Percentiles rank a stretch among this genome's conserved stretches.
phyloP scores from a whole-genome alignment of 768 basidiomycete genomes.

The Cystobasidium tubakii region DNA sequence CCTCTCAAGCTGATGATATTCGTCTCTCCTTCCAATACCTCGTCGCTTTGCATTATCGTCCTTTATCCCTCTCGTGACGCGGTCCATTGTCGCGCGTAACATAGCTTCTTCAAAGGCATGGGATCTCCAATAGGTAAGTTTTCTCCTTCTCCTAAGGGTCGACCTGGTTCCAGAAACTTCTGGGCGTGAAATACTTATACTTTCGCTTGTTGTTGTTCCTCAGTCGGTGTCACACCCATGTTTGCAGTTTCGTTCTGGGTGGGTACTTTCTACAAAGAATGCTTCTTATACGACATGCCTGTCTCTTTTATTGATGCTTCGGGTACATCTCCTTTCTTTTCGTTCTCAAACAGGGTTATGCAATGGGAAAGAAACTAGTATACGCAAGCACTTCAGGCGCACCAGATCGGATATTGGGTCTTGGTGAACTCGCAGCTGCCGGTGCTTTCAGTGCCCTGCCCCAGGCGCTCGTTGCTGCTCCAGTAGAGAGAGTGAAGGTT shows the following conservation, averaged over 20 bases:
- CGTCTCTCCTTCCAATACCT: no score
- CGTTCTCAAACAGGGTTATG: conserved; percentile 92
- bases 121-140: conserved; percentile 41
- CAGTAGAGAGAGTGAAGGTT: conserved; percentile 94
- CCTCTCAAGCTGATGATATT: no score
- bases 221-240: conserved; percentile 87
- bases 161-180: no score
- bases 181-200: no score
- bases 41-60: no score
- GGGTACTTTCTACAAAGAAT: conserved; percentile 45
- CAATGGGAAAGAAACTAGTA: conserved; percentile 82
- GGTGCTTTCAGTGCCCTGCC: conserved; percentile 93
- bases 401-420: conserved; percentile 59
- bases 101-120: conserved; percentile 71
- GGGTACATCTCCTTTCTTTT: no score
- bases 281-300: no score
- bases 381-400: conserved; percentile 72
- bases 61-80: no score
- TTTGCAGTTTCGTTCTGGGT: conserved; percentile 99
- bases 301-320: no score
- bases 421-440: conserved; percentile 75
- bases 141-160: no score
- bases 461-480: conserved; percentile 83
- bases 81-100: no score
- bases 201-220: no score